These are phyloP conservation scores for Colletotrichum spinosum DNA, from an alignment of 2,329 filamentous ascomycete species.

Conservation along the genomic window DNA sequence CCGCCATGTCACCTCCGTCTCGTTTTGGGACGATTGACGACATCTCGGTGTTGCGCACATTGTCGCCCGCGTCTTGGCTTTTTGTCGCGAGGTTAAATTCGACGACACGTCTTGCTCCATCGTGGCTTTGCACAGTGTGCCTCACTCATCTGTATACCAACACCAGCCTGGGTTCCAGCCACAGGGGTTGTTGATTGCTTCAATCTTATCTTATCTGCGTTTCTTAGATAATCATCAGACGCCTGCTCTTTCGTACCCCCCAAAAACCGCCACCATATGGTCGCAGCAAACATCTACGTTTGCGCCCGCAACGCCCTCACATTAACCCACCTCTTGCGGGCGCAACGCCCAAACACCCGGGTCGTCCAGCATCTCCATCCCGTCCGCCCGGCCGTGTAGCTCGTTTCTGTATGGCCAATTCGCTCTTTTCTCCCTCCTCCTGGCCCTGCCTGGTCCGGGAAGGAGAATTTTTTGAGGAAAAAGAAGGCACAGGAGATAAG, in stretches of 20 bases:
- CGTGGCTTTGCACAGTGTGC: too few relatives aligned
- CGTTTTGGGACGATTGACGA: background rate
- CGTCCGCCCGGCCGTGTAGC: too few relatives aligned
- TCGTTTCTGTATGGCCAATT: constrained; percentile 2
- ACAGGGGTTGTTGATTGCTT: too few relatives aligned
- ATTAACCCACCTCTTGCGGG: constrained; percentile 35
- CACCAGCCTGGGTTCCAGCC: too few relatives aligned
- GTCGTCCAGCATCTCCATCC: background rate
- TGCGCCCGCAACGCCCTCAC: constrained; percentile 34
- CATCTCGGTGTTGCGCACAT: too few relatives aligned
- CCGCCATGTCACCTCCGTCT: background rate
- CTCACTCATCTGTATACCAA: too few relatives aligned
- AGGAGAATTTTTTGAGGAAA: constrained; percentile 7
- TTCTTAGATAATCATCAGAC: background rate
- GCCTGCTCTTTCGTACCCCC: too few relatives aligned
- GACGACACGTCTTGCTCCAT: too few relatives aligned
- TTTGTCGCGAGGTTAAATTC: too few relatives aligned
- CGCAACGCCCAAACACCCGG: constrained; percentile 35
- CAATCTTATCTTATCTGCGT: constrained; percentile 1
- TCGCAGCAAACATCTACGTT: background rate
- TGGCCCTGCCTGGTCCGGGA: too few relatives aligned
- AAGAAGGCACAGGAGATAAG: background rate
- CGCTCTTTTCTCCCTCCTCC: background rate
- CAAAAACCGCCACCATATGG: too few relatives aligned
- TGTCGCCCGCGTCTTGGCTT: too few relatives aligned